A percentile compares a stretch with the other conserved stretches of the same genome.
Conservation (phyloP, 1,284 basidiomycete species). For the Moesziomyces antarcticus region DNA sequence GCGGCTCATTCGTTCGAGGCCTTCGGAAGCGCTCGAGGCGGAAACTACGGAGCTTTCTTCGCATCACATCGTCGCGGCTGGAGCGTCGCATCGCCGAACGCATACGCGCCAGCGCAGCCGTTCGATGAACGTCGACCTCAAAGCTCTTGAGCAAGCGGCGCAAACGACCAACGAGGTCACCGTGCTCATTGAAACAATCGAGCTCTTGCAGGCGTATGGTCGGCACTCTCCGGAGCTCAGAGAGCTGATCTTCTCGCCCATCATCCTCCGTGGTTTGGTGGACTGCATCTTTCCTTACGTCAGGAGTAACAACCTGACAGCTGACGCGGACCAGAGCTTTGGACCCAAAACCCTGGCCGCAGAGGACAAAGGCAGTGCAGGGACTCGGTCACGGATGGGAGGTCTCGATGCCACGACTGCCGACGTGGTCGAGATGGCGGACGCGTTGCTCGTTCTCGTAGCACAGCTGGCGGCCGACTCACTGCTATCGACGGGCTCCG, state of each 20-base stretch:
- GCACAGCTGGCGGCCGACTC: constrained; percentile 40
- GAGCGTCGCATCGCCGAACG: not conserved
- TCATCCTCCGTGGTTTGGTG: constrained; percentile 52
- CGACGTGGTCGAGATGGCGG: constrained; percentile 10
- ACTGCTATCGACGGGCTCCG: constrained; percentile 39
- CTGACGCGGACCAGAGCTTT: not conserved
- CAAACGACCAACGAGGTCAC: constrained; percentile 27
- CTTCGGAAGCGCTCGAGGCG: constrained; percentile 21
- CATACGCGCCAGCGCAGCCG: constrained; percentile 50
- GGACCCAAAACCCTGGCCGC: not conserved
- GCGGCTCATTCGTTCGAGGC: constrained; percentile 10
- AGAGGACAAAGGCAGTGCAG: not conserved
- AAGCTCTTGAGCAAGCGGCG: constrained; percentile 36
- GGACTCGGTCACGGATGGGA: not conserved
- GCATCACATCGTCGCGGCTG: not conserved
- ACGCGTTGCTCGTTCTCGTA: constrained; percentile 35
- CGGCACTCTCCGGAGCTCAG: constrained; percentile 19
- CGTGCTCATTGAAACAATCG: constrained; percentile 42
- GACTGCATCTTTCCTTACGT: constrained; percentile 48
- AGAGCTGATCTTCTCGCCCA: constrained; percentile 58
- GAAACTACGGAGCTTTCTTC: not conserved
- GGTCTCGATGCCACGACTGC: not conserved
- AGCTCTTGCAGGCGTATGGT: constrained; percentile 42
- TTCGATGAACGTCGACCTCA: constrained; percentile 50
- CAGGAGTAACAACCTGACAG: not conserved